Base-by-base conservation (phyloP, 805 yeast genomes). In the Saturnispora halmiae region DNA sequence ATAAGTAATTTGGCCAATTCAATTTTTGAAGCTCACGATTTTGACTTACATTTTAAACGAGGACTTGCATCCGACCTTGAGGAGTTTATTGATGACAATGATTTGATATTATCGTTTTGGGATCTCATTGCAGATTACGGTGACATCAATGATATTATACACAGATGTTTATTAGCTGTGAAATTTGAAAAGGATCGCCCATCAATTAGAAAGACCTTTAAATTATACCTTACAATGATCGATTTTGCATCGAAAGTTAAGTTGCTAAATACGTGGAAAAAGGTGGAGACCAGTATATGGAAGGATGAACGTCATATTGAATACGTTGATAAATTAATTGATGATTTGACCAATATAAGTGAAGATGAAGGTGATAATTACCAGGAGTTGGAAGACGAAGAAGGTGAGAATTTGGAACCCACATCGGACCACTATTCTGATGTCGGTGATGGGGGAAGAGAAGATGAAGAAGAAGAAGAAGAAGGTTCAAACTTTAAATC, bases 191-290 rank as follows among this genome's bases (percentile, higher is more conserved):
- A 26, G 14, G 26, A 33, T 10, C 25, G 13, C 19, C 1, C 15
- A 3, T 13, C 11, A 2, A 69, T 83, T 0, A 65, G 96, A 37
- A 46, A 47, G 0, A 60, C 79, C 1, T 85, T 82, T 56, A 66
- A 72, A 36, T 55, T 67, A 26, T 90, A 82, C 0, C 56, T 77
- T 34, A 48, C 44, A 4, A 53, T 59, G 34, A 73, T 70, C 8
- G 36, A 32, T 27, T 25, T n/a, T 10, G 4, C 33, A 6, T 21
- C 14, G 8, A 32, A 33, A 13, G 21, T 39, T 3, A 39, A 33
- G 20, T 16, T 39, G 16, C 20, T 39, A 7, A 39, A 39, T 14
- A 14, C 37, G 3, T 39, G 42, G 42, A 32, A 20, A 11, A 60
- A 64, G 6, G 51, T 70, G 9, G 70, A 72, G 15, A 73, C 67